Conservation (phyloP, 2,329 filamentous ascomycete species). For the Sphaerulina vaccinii region DNA sequence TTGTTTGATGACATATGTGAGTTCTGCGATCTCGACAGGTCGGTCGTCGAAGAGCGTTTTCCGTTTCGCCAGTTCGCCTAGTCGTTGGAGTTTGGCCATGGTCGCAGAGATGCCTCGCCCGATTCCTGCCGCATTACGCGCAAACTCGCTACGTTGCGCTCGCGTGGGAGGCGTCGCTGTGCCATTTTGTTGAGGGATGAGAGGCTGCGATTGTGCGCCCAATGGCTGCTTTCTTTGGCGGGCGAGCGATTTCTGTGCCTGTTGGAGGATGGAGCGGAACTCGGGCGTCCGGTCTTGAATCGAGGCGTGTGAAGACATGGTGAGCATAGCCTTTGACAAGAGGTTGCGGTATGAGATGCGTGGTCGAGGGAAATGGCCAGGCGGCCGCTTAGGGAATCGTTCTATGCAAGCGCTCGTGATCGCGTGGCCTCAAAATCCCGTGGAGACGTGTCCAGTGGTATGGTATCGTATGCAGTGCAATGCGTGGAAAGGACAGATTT, state of each 20-base stretch:
- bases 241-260: conserved; percentile 68
- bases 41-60: conserved; percentile 97
- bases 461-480: neutral
- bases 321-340: conserved; percentile 24
- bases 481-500: neutral
- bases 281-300: conserved; percentile 97
- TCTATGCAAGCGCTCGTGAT: too few relatives aligned
- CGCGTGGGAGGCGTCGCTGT: conserved; percentile 37
- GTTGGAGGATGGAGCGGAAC: conserved; percentile 86
- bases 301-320: conserved; percentile 58
- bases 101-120: conserved; percentile 87
- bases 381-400: conserved; percentile 15
- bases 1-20: conserved; percentile 97
- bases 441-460: neutral
- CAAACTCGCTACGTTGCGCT: conserved; percentile 77
- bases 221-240: conserved; percentile 69
- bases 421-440: too few relatives aligned
- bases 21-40: conserved; percentile 93
- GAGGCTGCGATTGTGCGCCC: conserved; percentile 70
- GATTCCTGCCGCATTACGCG: conserved; percentile 85
- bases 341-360: conserved; percentile 3
- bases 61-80: conserved; percentile 90
- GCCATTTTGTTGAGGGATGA: conserved; percentile 63
- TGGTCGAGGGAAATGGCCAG: conserved; percentile 20
- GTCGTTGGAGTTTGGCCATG: conserved; percentile 90